These are phyloP conservation scores for Rhynchospora breviuscula DNA, from an alignment of 176 grass and related monocot genomes.

Conservation along the genomic window DNA sequence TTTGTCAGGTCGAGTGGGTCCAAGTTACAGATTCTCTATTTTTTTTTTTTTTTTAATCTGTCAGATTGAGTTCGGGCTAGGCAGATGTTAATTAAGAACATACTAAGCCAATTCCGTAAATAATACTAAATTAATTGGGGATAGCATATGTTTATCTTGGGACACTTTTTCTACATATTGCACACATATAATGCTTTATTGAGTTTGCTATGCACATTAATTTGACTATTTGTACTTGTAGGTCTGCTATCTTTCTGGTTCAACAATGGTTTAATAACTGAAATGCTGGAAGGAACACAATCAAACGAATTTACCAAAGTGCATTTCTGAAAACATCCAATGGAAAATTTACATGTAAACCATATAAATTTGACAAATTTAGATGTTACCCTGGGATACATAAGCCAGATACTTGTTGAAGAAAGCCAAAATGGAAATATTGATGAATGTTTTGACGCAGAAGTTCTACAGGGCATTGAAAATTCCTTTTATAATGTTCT, in stretches of 20 bases:
- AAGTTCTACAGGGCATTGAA: conserved; percentile 16
- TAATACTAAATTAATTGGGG: background rate
- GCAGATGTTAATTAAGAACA: background rate
- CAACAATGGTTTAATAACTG: background rate
- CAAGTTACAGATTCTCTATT: background rate
- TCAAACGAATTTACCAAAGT: background rate
- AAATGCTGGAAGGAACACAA: background rate
- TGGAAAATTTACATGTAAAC: background rate
- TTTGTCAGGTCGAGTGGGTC: no score
- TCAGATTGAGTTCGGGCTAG: background rate
- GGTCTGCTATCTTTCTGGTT: background rate
- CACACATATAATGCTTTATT: background rate
- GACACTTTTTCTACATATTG: background rate
- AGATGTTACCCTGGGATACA: conserved; percentile 13
- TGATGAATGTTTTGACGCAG: conserved; percentile 5
- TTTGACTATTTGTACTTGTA: background rate
- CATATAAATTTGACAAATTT: conserved; percentile 10
- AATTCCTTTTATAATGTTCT: conserved; percentile 31
- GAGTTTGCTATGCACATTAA: background rate
- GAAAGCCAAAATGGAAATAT: conserved; percentile 27
- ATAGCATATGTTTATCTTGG: background rate
- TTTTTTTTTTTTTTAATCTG: background rate
- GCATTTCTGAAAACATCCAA: background rate
- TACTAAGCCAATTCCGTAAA: background rate
- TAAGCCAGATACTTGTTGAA: conserved; percentile 28